Evolutionary conservation across 495 filamentous ascomycete species (phyloP), one percentile per base, ranked within the genome.

Genomic region (Aspergillus bertholletiae): DNA sequence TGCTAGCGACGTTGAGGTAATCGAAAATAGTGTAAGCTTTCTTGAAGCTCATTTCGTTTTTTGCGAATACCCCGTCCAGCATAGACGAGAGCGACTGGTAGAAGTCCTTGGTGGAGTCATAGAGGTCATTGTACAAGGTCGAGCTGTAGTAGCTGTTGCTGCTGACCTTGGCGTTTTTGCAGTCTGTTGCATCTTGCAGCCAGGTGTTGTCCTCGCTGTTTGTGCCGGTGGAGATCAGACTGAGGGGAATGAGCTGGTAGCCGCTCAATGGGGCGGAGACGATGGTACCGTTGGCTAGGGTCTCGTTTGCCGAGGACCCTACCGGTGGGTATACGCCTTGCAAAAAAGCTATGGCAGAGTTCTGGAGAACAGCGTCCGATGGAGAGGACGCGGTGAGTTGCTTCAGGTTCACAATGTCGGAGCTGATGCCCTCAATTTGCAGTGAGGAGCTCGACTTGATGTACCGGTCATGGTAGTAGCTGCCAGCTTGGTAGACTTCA

Each of bases 121-220:
- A 64, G 37, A 82, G 66, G 9, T 60, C 60, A 23, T 69, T 64
- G 68, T 90, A 90, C 26, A 85, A 74, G 13, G 69, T 50, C 7
- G 85, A 85, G n/a, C 50, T 60, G 69, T 87, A 88, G 66, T 88
- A 92, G 64, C 81, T 78, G 69, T 90, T 84, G 47, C 85, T 88
- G 74, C 85, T 89, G 51, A 80, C 64, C 7, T 75, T 71, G 23
- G 87, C 85, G 57, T 83, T 84, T 27, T 70, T 70, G 73, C 88
- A 90, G 32, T 78, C 75, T 51, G 74, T 76, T 15, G 77, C 57
- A 26, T 75, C 75, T 55, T 87, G 81, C 23, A 87, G 64, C 84
- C 84, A 87, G 46, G 70, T 71, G 7, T 65, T 68, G 57, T 82
- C 70, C 64, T 86, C 83, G 46, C 77, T 83, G 23, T 74, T 71